Percentiles rank a stretch among this genome's conserved stretches.
Evolutionary conservation across 768 basidiomycete species (phyloP).

Genomic region (Cystofilobasidium bisporidii): DNA sequence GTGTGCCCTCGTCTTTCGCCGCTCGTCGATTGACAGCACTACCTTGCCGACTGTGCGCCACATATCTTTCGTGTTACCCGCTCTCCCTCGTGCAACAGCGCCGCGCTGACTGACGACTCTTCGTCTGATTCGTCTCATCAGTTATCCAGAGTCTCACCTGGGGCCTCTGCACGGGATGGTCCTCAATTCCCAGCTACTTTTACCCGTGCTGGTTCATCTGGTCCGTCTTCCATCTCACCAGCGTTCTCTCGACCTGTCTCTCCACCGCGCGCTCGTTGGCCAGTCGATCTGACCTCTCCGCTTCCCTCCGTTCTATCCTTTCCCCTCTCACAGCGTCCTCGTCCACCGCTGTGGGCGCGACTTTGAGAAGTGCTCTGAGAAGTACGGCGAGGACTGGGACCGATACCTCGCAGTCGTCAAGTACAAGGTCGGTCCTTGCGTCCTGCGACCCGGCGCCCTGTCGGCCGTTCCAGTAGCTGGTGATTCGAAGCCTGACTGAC

Average conservation of each 20-base stretch:
- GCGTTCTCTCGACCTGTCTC: no score
- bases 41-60: slow-evolving; percentile 58
- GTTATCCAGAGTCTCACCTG: slow-evolving; percentile 62
- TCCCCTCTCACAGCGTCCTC: slow-evolving; percentile 51
- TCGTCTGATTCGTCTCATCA: not conserved
- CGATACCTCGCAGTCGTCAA: slow-evolving; percentile 19
- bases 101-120: not conserved
- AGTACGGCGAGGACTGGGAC: slow-evolving; percentile 72
- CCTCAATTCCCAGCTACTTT: slow-evolving; percentile 3
- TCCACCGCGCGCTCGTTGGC: no score
- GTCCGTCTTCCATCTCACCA: no score
- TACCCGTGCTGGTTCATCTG: slow-evolving; percentile 22
- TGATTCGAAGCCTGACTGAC: no score
- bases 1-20: no score
- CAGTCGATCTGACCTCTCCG: no score
- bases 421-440: no score
- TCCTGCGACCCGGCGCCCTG: no score
- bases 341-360: slow-evolving; percentile 85
- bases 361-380: slow-evolving; percentile 83
- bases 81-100: no score
- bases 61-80: not conserved
- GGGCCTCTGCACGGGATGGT: slow-evolving; percentile 67
- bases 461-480: no score
- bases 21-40: slow-evolving; percentile 53
- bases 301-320: no score